A percentile compares a stretch with the other conserved stretches of the same genome.
Conservation (phyloP, 352 stramenopile genomes). For the Globisporangium cylindrosporum region DNA sequence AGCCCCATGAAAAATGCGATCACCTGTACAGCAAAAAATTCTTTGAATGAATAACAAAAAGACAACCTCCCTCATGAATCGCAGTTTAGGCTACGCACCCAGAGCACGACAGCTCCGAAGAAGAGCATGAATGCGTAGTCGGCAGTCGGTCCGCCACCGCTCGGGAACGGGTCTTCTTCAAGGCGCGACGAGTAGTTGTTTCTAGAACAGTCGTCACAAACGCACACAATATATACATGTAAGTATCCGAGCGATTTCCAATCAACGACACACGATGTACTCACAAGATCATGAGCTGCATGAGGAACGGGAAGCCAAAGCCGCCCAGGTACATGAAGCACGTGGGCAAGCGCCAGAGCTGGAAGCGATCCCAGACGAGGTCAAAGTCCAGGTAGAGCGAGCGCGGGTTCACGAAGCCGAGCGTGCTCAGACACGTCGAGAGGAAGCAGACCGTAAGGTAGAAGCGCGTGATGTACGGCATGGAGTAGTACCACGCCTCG, state of each 20-base stretch:
- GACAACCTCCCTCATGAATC: background rate
- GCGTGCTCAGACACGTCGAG: constrained; percentile 70
- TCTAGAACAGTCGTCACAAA: constrained; percentile 25
- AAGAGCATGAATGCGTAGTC: constrained; percentile 91
- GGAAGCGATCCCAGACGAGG: constrained; percentile 83
- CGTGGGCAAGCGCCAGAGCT: constrained; percentile 87
- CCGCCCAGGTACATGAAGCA: constrained; percentile 88
- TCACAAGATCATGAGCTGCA: constrained; percentile 90
- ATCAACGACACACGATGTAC: constrained; percentile 13
- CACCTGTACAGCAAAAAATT: constrained; percentile 33
- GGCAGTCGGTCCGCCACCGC: constrained; percentile 70
- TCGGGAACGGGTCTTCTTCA: constrained; percentile 83
- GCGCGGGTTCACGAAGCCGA: constrained; percentile 78
- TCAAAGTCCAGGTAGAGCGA: constrained; percentile 87
- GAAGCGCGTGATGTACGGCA: constrained; percentile 84
- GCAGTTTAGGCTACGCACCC: constrained; percentile 38
- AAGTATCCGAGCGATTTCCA: background rate
- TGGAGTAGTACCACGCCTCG: constrained; percentile 80
- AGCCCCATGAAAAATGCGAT: constrained; percentile 82
- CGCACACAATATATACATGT: background rate
- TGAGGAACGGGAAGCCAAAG: constrained; percentile 89
- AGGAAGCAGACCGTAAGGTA: constrained; percentile 85
- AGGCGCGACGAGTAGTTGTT: constrained; percentile 82
- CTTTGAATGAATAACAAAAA: background rate
- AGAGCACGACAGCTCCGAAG: constrained; percentile 73